Base-by-base conservation (phyloP, 805 yeast genomes). In the Clavispora carvajalis region DNA sequence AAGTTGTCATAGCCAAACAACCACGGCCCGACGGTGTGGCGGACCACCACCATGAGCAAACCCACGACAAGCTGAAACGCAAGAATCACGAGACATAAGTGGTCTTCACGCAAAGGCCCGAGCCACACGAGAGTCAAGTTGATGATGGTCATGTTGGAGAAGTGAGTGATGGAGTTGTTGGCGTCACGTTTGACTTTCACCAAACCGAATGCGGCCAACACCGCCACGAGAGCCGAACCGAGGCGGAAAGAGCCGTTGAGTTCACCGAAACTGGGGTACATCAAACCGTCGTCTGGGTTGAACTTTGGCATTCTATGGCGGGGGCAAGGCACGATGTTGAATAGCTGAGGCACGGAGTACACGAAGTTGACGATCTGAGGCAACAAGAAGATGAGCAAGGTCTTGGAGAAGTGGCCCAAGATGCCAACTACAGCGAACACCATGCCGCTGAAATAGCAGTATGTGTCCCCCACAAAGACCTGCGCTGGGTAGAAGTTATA, bases 391-490 rank as follows among this genome's bases (percentile, higher is more conserved):
- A 90, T 62, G 62, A 93, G 68, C 51, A 91, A 68, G 0, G 99
- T 93, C 63, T 93, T 93, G 33, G 96, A 87, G 61, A 90, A 93
- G 67, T 93, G 99, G 1, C 98, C 98, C 43, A 87, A 73, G 25
- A 93, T 93, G 1, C 97, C 98, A 22, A 87, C 96, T 21, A 90
- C 93, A 0, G 98, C 99, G 62, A 93, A 89, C 1, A 93, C 95
- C 99, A 93, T 93, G 3, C 99, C 99, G 19, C 96, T 88, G 62
- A 93, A 90, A 63, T 93, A 93, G 65, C 99, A 93, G 69, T 85
- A 93, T 0, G 99, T 91, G 59, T 93, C 99, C 22, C 99, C 99
- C 7, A 93, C 99, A 65, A 93, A 93, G 1, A 88, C 98, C 41
- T 66, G 66, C 0, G 99, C 88, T 0, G 99, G 99, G 68, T 73